Percentiles rank a stretch among this genome's conserved stretches.
Evolutionary conservation across 768 basidiomycete species (phyloP).

Genomic region (Leccinum boreale): DNA sequence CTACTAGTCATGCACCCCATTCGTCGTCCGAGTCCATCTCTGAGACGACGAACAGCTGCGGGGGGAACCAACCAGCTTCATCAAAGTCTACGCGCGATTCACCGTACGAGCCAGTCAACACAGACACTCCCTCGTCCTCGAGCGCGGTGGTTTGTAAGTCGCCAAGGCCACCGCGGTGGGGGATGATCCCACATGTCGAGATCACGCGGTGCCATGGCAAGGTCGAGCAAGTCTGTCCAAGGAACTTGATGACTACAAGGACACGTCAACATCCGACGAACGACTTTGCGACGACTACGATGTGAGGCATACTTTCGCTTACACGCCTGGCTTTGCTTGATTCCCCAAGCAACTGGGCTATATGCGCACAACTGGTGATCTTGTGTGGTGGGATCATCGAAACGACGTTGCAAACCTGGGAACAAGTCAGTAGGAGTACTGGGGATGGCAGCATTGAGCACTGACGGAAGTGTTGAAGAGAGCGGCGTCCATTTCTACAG

Average conservation of each 20-base stretch:
- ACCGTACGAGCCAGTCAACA: conserved; percentile 48
- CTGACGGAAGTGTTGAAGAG: conserved; percentile 21
- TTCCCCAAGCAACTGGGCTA: conserved; percentile 75
- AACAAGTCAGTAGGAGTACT: neutral
- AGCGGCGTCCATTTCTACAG: conserved; percentile 12
- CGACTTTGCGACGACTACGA: neutral
- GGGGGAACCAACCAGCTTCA: conserved; percentile 65
- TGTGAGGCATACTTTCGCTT: conserved; percentile 58
- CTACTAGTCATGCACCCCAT: conserved; percentile 18
- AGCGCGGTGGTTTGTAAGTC: conserved; percentile 67
- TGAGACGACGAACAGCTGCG: conserved; percentile 5
- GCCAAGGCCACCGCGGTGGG: conserved; percentile 68
- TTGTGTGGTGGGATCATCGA: conserved; percentile 61
- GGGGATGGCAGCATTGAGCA: neutral
- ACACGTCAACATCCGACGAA: neutral
- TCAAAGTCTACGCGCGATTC: conserved; percentile 54
- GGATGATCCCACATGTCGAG: conserved; percentile 62
- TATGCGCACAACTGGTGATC: conserved; percentile 75
- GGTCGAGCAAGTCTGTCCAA: conserved; percentile 55
- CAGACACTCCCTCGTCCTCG: conserved; percentile 72
- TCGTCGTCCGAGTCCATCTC: conserved; percentile 16
- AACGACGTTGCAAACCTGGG: conserved; percentile 65
- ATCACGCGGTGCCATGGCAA: conserved; percentile 82
- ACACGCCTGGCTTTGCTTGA: conserved; percentile 73
- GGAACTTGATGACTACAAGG: conserved; percentile 62